Base-by-base conservation (phyloP, 108 stramenopile species). In the Conticribra weissflogii region DNA sequence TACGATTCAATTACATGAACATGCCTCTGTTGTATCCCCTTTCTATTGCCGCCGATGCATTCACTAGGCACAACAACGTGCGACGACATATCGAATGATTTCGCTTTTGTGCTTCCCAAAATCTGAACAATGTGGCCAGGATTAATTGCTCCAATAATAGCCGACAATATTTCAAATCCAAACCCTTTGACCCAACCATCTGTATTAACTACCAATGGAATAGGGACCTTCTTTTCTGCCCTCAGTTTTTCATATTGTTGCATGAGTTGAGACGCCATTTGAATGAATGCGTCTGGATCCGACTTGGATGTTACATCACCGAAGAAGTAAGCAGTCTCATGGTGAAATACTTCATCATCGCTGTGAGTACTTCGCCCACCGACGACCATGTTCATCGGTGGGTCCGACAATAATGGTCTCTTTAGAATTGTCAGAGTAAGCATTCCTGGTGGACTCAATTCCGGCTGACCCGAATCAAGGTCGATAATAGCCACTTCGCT, bases 121-220 rank as follows among this genome's bases (percentile, higher is more conserved):
- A 97, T 84, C 66, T 97, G 95, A 25, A 96, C 81, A 58, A 97
- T 78, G 68, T 96, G 90, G 3, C 84, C 76, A 24, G 93, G 91
- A 24, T 62, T 66, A 9, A 74, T 30, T 29, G 46, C 60, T 14
- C 81, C 75, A 7, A 95, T 68, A 15, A 97, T 58, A 12, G 95
- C 72, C 17, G 84, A 76, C 34, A 97, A 66, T 49, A 97, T 83
- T 60, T 97, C 82, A 54, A 63, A 83, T 4, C 96, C 96, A 54
- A 97, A 76, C 7, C 93, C 92, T 69, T 94, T 92, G 21, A 96
- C 88, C 95, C 95, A 97, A 50, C 96, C 96, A 71, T 96, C 96
- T n/a, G 92, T 85, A 64, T 97, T 97, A 55, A 97, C 74, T 36
- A 97, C 36, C 9, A 97, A 72, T 22, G 95, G 94, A 21, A 85